Evolutionary conservation across 2,329 filamentous ascomycete genomes (phyloP), one percentile per base, ranked within the genome.

Genomic region (Cadophora sp.): DNA sequence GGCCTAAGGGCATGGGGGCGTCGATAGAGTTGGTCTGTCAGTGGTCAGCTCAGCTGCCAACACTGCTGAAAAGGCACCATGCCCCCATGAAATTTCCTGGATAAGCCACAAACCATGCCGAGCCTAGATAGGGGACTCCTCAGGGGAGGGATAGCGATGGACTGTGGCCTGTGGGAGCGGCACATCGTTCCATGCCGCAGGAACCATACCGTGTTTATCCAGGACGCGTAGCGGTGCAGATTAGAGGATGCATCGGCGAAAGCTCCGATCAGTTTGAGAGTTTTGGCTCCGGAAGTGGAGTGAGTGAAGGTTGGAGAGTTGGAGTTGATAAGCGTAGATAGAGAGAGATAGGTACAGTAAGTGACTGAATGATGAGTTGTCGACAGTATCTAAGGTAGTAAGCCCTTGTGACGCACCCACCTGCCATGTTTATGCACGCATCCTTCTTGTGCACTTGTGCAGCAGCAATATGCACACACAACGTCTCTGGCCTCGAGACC

Each of bases 61-160:
- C n/a, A n/a, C 30, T n/a, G 39, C 30, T 14, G 30, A 56, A 56
- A 39, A 39, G 3, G 53, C 30, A 56, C 53, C 53, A 55, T n/a
- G 51, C 20, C 27, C 27, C 51, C 51, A 39, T 56, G 53, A 56
- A 56, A 56, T 56, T 20, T 56, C 53, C 53, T 56, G 33, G 33
- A 56, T 36, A 56, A 39, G 53, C 53, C 53, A 56, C 53, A 22
- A 56, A 36, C 53, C 33, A 39, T 56, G 53, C 53, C 53, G 53
- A 39, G 33, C 33, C 53, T 39, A 39, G 53, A 56, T 56, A 56
- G 33, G 53, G 53, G 33, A 56, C 13, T 43, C 3, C 39, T 43
- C 27, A 30, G 27, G 27, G 27, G 27, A 30, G 27, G 16, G 39
- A 7, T 55, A 55, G 24, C 30, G 51, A 33, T 55, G 27, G n/a